Conservation (phyloP, 2,329 filamentous ascomycete species). For the Botrytis tulipae region DNA sequence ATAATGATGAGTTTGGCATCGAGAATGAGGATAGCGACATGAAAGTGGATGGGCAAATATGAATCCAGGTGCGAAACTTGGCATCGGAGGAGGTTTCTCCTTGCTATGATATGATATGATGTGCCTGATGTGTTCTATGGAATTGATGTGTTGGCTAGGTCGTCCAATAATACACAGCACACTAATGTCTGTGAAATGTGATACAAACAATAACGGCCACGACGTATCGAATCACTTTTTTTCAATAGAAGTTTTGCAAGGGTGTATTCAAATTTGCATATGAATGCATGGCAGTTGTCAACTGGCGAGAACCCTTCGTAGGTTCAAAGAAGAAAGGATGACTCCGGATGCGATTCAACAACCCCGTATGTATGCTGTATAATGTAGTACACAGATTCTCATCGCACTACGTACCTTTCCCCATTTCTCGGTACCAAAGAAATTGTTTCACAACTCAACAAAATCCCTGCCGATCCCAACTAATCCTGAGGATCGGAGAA, state of each 20-base stretch:
- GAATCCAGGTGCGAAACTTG: neutral
- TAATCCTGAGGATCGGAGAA: neutral
- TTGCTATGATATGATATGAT: neutral
- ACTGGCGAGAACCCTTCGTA: conserved; percentile 1
- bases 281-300: neutral
- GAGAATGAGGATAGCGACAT: neutral
- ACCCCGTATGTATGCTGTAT: neutral
- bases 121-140: neutral
- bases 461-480: neutral
- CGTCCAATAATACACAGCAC: conserved; percentile 12
- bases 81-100: neutral
- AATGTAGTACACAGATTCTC: conserved; percentile 3
- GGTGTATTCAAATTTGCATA: neutral
- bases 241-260: neutral
- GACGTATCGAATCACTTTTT: neutral
- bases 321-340: neutral
- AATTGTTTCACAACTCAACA: neutral
- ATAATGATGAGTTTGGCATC: neutral
- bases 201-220: neutral
- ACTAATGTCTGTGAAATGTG: neutral
- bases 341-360: neutral
- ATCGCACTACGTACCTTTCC: neutral
- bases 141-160: conserved; percentile 16
- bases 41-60: neutral
- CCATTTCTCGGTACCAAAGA: neutral